These are phyloP conservation scores for Quercus variabilis DNA, from an alignment of 306 rosid species.

Conservation along the genomic window DNA sequence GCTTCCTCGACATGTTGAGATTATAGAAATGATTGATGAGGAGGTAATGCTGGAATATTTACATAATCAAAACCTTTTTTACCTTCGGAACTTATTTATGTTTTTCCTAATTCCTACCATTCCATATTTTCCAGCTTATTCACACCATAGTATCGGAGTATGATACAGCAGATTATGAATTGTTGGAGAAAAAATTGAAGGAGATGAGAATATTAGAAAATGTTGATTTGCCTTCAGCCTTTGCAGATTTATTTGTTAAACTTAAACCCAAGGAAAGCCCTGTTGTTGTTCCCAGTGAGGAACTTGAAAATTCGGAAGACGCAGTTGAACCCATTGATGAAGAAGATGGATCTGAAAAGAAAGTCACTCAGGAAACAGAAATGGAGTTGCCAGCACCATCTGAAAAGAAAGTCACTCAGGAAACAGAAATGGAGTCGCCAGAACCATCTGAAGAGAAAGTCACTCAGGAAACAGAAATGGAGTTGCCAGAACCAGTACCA, in stretches of 20 bases:
- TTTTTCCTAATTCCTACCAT: constrained; percentile 30
- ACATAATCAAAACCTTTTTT: not conserved
- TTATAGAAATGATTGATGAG: constrained; percentile 82
- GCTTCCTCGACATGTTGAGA: constrained; percentile 96
- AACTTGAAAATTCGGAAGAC: constrained; percentile 39
- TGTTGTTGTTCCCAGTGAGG: constrained; percentile 26
- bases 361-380: no score
- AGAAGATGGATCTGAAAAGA: not conserved
- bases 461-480: constrained; percentile 37
- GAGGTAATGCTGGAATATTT: constrained; percentile 54
- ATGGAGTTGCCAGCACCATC: constrained; percentile 9
- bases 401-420: constrained; percentile 32
- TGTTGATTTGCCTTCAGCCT: constrained; percentile 73
- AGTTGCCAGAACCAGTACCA: constrained; percentile 51
- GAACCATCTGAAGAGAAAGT: constrained; percentile 39
- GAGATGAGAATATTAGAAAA: constrained; percentile 91
- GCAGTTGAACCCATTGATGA: constrained; percentile 9
- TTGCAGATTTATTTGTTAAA: constrained; percentile 57
- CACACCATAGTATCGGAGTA: constrained; percentile 63
- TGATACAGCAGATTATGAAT: constrained; percentile 56
- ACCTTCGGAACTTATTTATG: constrained; percentile 10
- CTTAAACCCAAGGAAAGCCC: constrained; percentile 44
- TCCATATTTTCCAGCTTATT: constrained; percentile 62
- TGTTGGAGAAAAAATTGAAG: constrained; percentile 70
- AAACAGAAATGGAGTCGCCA: constrained; percentile 44